Evolutionary conservation across 2,329 filamentous ascomycete genomes (phyloP), one percentile per base, ranked within the genome.

Genomic region (Trichothecium roseum): DNA sequence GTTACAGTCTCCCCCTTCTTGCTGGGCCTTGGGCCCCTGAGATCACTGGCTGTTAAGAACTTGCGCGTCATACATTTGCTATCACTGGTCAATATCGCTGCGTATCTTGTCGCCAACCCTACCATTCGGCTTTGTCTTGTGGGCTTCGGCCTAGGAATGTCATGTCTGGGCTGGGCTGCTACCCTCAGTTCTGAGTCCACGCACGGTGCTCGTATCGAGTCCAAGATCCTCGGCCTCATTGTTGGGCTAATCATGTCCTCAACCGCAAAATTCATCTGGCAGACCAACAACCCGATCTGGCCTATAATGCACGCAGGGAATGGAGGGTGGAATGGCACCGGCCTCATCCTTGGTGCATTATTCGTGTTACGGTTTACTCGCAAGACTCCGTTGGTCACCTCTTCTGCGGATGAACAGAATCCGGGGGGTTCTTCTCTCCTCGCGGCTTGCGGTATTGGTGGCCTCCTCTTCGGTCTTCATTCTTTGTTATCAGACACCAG

Each of bases 201-300:
- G 3, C 81, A 93, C 42, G 74, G 79, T 13, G 70, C 70, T 28
- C 78, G 83, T 31, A 74, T 98, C 12, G 88, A 98, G 59, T 74
- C 79, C 7, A 84, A 84, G 50, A 74, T 94, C 35, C 68, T 86
- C 24, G 85, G 85, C 1, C 94, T 85, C 70, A 68, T 74, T 28
- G 69, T 88, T 37, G 91, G 91, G 20, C 64, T 98, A 37, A 73
- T 95, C 39, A 69, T 86, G 42, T 96, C 89, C 2, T 86, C 81
- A 41, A 72, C 94, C 36, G 78, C 85, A 48, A 98, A 98, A 56
- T 96, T 94, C 53, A 85, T 88, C 0, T 94, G 81, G 69, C 74
- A 80, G 53, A 95, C 89, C 15, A 96, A 94, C 59, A 98, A 98
- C 55, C 91, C 91, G 0, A 77, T 96, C 41, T 98, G 91, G 91